Evolutionary conservation across 345 rosid genomes (phyloP).

Genomic region (Tarenaya hassleriana): DNA sequence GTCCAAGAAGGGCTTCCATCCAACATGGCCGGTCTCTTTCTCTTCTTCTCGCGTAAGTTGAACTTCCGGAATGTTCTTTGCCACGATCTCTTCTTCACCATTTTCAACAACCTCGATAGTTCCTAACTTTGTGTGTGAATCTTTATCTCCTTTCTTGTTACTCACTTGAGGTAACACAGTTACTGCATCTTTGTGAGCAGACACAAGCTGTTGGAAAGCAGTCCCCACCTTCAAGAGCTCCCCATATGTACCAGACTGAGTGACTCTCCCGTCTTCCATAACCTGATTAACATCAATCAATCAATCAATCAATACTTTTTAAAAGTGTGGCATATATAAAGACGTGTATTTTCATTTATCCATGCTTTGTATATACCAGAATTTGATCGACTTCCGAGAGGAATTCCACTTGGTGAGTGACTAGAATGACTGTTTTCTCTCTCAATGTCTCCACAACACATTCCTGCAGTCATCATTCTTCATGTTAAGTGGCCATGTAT

Average conservation of each 20-base stretch:
- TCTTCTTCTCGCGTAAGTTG: conserved; percentile 71
- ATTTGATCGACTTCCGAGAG: conserved; percentile 58
- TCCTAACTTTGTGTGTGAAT: conserved; percentile 13
- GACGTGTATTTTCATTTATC: neutral
- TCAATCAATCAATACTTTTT: conserved; percentile 1
- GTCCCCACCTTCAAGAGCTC: conserved; percentile 51
- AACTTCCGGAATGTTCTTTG: conserved; percentile 27
- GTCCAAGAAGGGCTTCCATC: conserved; percentile 59
- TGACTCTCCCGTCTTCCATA: conserved; percentile 53
- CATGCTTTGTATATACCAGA: conserved; percentile 35
- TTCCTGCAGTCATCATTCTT: conserved; percentile 41
- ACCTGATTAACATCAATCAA: conserved; percentile 36
- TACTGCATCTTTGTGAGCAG: conserved; percentile 59
- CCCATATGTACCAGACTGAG: conserved; percentile 52
- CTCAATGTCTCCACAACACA: conserved; percentile 53
- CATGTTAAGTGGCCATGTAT: conserved; percentile 1
- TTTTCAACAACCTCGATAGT: conserved; percentile 20
- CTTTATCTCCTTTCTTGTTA: conserved; percentile 16
- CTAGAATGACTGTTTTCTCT: conserved; percentile 61
- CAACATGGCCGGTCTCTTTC: conserved; percentile 52
- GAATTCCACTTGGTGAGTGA: conserved; percentile 85
- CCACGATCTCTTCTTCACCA: conserved; percentile 24
- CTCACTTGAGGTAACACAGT: conserved; percentile 35
- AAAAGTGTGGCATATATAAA: neutral
- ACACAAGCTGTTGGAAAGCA: conserved; percentile 62